Conservation (phyloP, 352 stramenopile genomes). For the Aphanomyces astaci region DNA sequence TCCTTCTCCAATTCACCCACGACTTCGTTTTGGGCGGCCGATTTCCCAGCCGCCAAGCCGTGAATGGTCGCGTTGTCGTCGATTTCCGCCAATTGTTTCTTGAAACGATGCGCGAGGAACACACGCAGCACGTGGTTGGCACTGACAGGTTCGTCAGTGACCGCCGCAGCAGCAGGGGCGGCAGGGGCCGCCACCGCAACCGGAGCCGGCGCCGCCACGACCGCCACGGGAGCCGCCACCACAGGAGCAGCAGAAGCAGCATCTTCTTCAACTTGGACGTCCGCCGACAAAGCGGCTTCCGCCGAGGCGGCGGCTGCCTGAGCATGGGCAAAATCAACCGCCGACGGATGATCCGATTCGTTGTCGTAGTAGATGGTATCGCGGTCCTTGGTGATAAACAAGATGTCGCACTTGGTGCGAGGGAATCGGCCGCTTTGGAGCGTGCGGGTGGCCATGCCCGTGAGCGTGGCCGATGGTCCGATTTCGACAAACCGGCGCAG, state of each 20-base stretch:
- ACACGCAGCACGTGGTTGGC: conserved; percentile 66
- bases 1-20: conserved; percentile 83
- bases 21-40: conserved; percentile 83
- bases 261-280: conserved; percentile 23
- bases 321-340: conserved; percentile 48
- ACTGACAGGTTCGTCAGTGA: conserved; percentile 53
- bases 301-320: conserved; percentile 13
- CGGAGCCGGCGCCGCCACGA: conserved; percentile 22
- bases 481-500: conserved; percentile 79
- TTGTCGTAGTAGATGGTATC: conserved; percentile 74
- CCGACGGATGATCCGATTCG: conserved; percentile 53
- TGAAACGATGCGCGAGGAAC: conserved; percentile 60
- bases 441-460: conserved; percentile 76
- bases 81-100: conserved; percentile 65
- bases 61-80: conserved; percentile 68
- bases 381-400: conserved; percentile 80
- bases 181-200: conserved; percentile 14
- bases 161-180: conserved; percentile 23
- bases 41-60: conserved; percentile 74
- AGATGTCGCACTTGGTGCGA: conserved; percentile 45
- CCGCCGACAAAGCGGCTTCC: conserved; percentile 13
- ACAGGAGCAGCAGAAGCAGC: conserved; percentile 18
- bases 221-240: conserved; percentile 10
- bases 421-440: conserved; percentile 59
- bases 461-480: conserved; percentile 67